These are phyloP conservation scores for Beauveria medogensis DNA, from an alignment of 2,329 filamentous ascomycete genomes.

Conservation along the genomic window DNA sequence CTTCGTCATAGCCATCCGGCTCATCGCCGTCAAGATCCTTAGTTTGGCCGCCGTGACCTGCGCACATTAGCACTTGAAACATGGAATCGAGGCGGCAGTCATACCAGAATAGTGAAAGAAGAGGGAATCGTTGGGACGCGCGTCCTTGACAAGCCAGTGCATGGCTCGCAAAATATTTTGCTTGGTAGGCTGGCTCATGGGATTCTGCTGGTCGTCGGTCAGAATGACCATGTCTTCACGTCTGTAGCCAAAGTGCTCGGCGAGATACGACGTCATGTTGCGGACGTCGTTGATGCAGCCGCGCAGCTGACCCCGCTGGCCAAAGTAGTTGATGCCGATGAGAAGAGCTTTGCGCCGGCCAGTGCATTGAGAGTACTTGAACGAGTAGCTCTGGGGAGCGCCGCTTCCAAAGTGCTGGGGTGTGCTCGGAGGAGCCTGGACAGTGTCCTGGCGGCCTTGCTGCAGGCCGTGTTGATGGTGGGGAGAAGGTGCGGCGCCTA, in stretches of 20 bases:
- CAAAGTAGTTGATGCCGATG: slow-evolving; percentile 96
- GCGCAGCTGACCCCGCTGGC: slow-evolving; percentile 79
- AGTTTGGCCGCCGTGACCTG: slow-evolving; percentile 74
- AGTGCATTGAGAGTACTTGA: slow-evolving; percentile 87
- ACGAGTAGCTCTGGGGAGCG: slow-evolving; percentile 71
- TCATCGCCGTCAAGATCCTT: slow-evolving; percentile 73
- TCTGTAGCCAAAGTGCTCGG: slow-evolving; percentile 84
- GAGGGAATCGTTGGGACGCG: slow-evolving; percentile 82
- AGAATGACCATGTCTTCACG: slow-evolving; percentile 95
- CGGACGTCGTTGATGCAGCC: slow-evolving; percentile 97
- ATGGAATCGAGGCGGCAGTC: slow-evolving; percentile 17
- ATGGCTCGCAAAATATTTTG: slow-evolving; percentile 91
- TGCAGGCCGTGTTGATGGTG: not conserved
- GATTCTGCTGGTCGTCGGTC: slow-evolving; percentile 94
- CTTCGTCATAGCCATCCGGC: slow-evolving; percentile 74
- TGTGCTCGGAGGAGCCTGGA: slow-evolving; percentile 57
- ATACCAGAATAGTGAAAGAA: slow-evolving; percentile 96
- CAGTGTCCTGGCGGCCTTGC: slow-evolving; percentile 37
- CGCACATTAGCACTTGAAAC: not conserved
- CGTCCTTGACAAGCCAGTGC: slow-evolving; percentile 97
- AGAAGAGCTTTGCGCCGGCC: slow-evolving; percentile 81
- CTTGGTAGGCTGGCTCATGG: slow-evolving; percentile 94
- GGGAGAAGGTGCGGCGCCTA: not conserved
- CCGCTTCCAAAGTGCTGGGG: slow-evolving; percentile 71
- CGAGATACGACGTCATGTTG: slow-evolving; percentile 90